Evolutionary conservation across 208 protist genomes (phyloP), one percentile per base, ranked within the genome.

Genomic region (Borovskyia barvae): DNA sequence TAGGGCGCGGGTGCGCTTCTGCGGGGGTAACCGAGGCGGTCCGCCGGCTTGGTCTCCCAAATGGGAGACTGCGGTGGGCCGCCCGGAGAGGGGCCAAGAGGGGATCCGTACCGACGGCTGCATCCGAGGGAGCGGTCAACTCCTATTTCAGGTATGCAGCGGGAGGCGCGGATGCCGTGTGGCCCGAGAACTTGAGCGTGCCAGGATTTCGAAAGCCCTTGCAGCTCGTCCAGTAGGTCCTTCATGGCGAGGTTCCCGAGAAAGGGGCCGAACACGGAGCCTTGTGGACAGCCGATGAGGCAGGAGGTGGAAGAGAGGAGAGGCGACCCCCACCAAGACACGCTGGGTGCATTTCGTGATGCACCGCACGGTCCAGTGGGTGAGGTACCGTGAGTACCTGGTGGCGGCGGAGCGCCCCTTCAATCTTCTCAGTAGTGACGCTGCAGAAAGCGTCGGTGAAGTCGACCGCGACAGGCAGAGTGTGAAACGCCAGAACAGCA

Each of bases 211-310:
- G n/a, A 17, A 19, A 49, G 26, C 11, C 25, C 49, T 5, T 39
- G 29, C 32, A 63, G 26, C 32, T 22, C n/a, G 5, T 51, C 42
- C 0, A 63, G 42, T 0, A 63, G 56, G 28, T 63, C 56, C 26
- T 63, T 32, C 56, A 63, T 53, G 0, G 2, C 56, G 1, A 63
- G 43, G 6, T 24, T 19, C 56, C 56, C 49, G 22, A 63, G 56
- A 4, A 63, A 33, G n/a, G 56, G 56, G 11, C 42, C 43, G 2
- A 63, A 24, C 22, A 63, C 22, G 43, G 42, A 52, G 29, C 42
- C 56, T 24, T 63, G 56, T 22, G 56, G 56, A 45, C 56, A 63
- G 0, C 56, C 56, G 0, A 63, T 32, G 3, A 5, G 11, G 14
- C 37, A 47, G 3, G 35, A 2, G 11, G 20, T 26, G n/a, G n/a